Conservation (phyloP, 345 rosid species). For the Carallia pectinifolia region DNA sequence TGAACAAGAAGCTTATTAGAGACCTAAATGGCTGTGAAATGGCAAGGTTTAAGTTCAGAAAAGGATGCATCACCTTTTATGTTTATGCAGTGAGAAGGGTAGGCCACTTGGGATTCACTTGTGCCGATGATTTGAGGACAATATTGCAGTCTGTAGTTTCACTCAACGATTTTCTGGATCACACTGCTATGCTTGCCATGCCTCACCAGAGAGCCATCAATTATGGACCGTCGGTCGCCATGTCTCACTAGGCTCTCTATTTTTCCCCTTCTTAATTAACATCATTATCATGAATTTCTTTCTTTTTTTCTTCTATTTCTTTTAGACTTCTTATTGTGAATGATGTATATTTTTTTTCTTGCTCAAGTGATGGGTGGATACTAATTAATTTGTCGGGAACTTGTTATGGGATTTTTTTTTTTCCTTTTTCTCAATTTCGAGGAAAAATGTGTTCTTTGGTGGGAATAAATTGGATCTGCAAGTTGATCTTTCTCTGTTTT, state of each 20-base stretch:
- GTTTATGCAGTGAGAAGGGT: slow-evolving; percentile 71
- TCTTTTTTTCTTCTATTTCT: background rate
- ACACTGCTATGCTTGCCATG: slow-evolving; percentile 91
- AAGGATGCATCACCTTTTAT: slow-evolving; percentile 96
- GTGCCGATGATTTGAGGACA: slow-evolving; percentile 73
- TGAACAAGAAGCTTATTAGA: slow-evolving; percentile 76
- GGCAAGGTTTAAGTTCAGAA: slow-evolving; percentile 92
- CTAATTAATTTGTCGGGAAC: slow-evolving; percentile 42
- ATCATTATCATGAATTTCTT: background rate
- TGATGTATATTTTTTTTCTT: slow-evolving; percentile 13
- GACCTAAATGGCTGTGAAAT: slow-evolving; percentile 65
- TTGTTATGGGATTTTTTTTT: background rate
- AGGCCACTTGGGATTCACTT: slow-evolving; percentile 57
- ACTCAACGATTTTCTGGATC: slow-evolving; percentile 94
- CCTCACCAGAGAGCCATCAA: slow-evolving; percentile 82
- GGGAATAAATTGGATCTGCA: slow-evolving; percentile 21
- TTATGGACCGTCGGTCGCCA: slow-evolving; percentile 53
- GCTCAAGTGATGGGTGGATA: slow-evolving; percentile 20
- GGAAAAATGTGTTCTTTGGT: slow-evolving; percentile 14
- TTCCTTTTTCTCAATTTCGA: background rate
- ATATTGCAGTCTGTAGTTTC: slow-evolving; percentile 81
- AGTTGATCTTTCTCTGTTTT: background rate
- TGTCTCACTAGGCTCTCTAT: slow-evolving; percentile 55
- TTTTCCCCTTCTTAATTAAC: background rate
- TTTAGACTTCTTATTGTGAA: slow-evolving; percentile 7